Evolutionary conservation across 2,329 filamentous ascomycete species (phyloP), one percentile per base, ranked within the genome.

Genomic region (Phaeosphaeriaceae sp.): DNA sequence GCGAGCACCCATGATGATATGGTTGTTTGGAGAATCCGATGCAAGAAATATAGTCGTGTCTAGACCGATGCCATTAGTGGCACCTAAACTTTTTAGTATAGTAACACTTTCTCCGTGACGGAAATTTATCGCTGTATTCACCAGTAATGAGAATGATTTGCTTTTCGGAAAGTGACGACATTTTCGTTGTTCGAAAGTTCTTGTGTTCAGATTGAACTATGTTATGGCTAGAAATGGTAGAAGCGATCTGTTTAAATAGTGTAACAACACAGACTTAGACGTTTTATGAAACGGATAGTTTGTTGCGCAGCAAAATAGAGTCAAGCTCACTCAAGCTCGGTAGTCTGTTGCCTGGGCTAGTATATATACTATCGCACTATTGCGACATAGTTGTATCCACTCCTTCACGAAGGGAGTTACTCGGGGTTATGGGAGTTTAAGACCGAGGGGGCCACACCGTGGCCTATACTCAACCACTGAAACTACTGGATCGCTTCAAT

Each of bases 1-100:
- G 32, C 73, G 70, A 3, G 68, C 62, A 15, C 68, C 68, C 45
- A 74, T 63, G n/a, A 75, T 60, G 40, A 75, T 63, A 47, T 76
- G 71, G 53, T 71, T 70, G 36, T 57, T 57, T 11, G 61, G 41
- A 4, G 67, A 64, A 2, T 57, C 62, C 7, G 55, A 51, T 16
- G 61, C 58, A 5, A 75, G 53, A 29, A 66, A 56, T 15, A 67
- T 57, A 3, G 68, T 48, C 0, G 71, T 68, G 30, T 71, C 73
- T 9, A 65, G 63, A 17, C 73, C 74, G 33, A 75, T 70, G 9
- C 71, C 72, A 17, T 59, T 66, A 23, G 68, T 74, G 13, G 61
- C 68, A 20, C 71, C 70, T 71, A 35, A 6, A 16, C 9, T 21
- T 20, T 13, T 60, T 29, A 57, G 50, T 45, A 11, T 23, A 38